A percentile compares a stretch with the other conserved stretches of the same genome.
Evolutionary conservation across 2,329 filamentous ascomycete species (phyloP).

Genomic region (Cladorrhinum sp.): DNA sequence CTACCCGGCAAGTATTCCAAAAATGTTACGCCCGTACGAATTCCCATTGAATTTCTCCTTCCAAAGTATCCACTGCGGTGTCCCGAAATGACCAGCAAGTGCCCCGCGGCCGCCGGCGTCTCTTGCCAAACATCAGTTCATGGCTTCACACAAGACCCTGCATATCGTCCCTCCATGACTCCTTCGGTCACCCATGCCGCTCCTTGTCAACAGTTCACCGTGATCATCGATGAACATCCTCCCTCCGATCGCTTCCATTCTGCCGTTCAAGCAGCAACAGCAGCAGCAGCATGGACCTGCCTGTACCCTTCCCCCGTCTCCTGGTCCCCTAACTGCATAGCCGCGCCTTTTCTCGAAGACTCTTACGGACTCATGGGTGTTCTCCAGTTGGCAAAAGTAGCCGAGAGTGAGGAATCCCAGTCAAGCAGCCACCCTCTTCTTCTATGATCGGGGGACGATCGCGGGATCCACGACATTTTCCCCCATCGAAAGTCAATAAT

Average conservation of each 20-base stretch:
- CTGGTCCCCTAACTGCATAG: not conserved
- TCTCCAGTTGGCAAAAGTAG: slow-evolving; percentile 9
- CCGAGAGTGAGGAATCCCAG: slow-evolving; percentile 4
- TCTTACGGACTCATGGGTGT: not conserved
- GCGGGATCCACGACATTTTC: not conserved
- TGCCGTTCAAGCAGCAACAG: not conserved
- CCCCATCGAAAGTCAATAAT: slow-evolving; percentile 1
- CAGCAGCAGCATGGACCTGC: not conserved
- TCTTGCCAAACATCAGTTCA: slow-evolving; percentile 8
- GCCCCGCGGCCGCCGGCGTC: slow-evolving; percentile 3
- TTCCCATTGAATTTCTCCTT: not conserved
- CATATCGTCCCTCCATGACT: not conserved
- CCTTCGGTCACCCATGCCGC: slow-evolving; percentile 9
- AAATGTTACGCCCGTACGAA: slow-evolving; percentile 19
- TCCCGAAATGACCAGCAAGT: slow-evolving; percentile 8
- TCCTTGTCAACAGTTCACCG: not conserved
- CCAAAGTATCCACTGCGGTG: slow-evolving; percentile 3
- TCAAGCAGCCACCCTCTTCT: not conserved
- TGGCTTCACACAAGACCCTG: slow-evolving; percentile 3
- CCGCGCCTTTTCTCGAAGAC: not conserved
- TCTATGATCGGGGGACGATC: not conserved
- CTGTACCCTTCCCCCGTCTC: not conserved
- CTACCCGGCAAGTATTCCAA: not conserved
- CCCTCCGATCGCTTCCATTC: not conserved
- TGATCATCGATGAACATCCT: not conserved